Conservation (phyloP, 345 rosid genomes). For the Pistacia vera region DNA sequence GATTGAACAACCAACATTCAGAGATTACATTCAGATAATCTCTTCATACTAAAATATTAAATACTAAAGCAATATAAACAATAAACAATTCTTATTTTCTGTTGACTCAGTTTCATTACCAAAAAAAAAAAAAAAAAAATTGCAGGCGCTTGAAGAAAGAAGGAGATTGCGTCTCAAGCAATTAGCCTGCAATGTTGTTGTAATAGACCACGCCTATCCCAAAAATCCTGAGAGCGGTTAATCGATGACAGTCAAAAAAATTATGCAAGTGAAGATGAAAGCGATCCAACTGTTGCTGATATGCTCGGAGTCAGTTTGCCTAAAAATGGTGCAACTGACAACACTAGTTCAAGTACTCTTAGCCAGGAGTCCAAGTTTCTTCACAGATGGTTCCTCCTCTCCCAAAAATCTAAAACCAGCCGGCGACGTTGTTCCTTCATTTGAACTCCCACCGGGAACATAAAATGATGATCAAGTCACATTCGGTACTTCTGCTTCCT, state of each 20-base stretch:
- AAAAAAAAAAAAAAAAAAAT: background rate
- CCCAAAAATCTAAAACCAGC: background rate
- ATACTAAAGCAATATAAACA: too few relatives aligned
- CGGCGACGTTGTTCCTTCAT: conserved; percentile 1
- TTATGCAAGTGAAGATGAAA: conserved; percentile 6
- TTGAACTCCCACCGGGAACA: conserved; percentile 23
- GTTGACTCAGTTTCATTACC: background rate
- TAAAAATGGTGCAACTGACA: background rate
- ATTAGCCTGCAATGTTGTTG: conserved; percentile 38
- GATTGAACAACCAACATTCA: too few relatives aligned
- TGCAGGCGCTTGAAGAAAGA: conserved; percentile 42
- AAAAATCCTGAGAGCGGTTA: conserved; percentile 34
- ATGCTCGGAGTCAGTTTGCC: background rate
- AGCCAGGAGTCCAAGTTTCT: conserved; percentile 26
- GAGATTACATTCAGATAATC: too few relatives aligned
- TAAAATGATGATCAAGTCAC: background rate
- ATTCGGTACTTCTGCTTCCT: conserved; percentile 14
- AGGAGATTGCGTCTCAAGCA: conserved; percentile 34
- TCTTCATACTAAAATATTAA: too few relatives aligned
- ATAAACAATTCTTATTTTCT: too few relatives aligned
- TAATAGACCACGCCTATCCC: conserved; percentile 39
- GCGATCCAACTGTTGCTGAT: conserved; percentile 15
- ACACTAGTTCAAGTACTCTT: conserved; percentile 22
- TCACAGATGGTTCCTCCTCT: conserved; percentile 20
- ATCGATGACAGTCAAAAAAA: conserved; percentile 15